Evolutionary conservation across 2,329 filamentous ascomycete genomes (phyloP).

Genomic region (Alternaria hordeiaustralica): DNA sequence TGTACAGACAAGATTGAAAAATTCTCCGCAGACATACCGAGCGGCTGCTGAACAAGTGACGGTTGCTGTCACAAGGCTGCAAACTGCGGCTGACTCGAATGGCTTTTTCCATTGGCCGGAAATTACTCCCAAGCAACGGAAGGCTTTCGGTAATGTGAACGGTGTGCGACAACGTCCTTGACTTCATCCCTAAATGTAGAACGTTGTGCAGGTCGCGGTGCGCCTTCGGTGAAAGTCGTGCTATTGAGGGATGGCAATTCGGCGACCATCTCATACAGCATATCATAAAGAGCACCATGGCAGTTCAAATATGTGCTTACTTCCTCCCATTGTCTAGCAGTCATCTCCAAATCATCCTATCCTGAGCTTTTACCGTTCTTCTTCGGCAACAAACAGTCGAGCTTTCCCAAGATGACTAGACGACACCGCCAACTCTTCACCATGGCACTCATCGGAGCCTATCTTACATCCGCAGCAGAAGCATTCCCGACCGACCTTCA

Average conservation of each 20-base stretch:
- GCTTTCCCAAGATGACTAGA: neutral
- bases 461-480: neutral
- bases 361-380: too few species aligned
- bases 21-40: neutral
- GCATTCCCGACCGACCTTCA: neutral
- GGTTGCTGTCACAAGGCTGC: neutral
- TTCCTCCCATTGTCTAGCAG: neutral
- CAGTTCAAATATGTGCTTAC: neutral
- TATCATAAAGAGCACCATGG: neutral
- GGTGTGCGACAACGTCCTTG: neutral
- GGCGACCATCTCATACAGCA: neutral
- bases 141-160: neutral
- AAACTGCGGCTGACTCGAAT: neutral
- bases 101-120: conserved; percentile 3
- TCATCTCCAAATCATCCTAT: neutral
- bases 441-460: neutral
- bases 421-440: neutral
- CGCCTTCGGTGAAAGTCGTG: neutral
- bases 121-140: neutral
- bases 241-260: neutral
- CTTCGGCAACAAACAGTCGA: too few species aligned
- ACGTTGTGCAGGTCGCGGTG: neutral
- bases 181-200: neutral
- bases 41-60: conserved; percentile 3
- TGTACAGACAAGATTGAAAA: neutral